Conservation (phyloP, 1,139 yeast species). For the Debaryomyces sp. region DNA sequence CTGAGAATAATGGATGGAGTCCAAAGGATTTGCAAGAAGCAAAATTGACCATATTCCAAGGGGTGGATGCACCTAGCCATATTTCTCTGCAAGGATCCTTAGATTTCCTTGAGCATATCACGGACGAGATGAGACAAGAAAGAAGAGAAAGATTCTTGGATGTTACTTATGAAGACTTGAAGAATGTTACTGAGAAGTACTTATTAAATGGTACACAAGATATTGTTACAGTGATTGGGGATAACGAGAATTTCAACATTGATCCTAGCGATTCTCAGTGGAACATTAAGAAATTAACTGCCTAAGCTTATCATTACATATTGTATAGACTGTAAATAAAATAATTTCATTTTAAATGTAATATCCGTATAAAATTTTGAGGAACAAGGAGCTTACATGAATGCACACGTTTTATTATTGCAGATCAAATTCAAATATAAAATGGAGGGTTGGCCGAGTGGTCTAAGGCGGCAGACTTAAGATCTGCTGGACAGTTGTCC, state of each 20-base stretch:
- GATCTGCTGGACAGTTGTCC: slow-evolving; percentile 56
- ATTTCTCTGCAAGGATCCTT: slow-evolving; percentile 76
- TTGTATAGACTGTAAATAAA: slow-evolving; percentile 2
- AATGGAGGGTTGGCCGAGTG: slow-evolving; percentile 58
- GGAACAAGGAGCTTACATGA: no score
- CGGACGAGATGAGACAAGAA: slow-evolving; percentile 77
- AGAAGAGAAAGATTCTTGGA: slow-evolving; percentile 75
- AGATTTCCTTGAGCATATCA: slow-evolving; percentile 67
- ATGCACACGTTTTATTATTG: no score
- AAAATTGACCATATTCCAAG: slow-evolving; percentile 85
- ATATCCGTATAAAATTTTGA: no score
- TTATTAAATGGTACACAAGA: slow-evolving; percentile 37
- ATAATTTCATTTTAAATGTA: not conserved
- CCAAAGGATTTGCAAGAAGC: slow-evolving; percentile 82
- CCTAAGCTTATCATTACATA: not conserved
- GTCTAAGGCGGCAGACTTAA: slow-evolving; percentile 55
- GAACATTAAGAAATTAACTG: slow-evolving; percentile 22
- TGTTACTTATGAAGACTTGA: slow-evolving; percentile 64
- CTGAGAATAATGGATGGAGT: slow-evolving; percentile 31
- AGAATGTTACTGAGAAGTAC: slow-evolving; percentile 64
- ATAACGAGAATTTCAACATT: slow-evolving; percentile 36
- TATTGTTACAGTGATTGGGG: slow-evolving; percentile 55
- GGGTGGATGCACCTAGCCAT: slow-evolving; percentile 87
- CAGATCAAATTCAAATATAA: not conserved
- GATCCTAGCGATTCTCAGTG: slow-evolving; percentile 28